Conservation (phyloP, 106 monocot genomes). For the Iris macrosiphon region DNA sequence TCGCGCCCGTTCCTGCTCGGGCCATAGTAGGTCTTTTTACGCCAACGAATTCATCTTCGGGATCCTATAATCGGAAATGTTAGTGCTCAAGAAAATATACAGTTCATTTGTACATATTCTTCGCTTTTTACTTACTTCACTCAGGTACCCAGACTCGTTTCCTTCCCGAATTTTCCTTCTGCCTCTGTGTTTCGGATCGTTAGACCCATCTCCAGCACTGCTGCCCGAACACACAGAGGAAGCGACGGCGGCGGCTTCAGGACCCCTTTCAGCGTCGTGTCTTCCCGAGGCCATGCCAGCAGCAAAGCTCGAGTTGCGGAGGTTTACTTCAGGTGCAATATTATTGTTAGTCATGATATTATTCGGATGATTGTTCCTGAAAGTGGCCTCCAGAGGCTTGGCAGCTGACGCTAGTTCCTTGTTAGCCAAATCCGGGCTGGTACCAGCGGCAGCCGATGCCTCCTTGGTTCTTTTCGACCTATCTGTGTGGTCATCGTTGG, state of each 20-base stretch:
- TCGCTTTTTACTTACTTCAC: slow-evolving; percentile 42
- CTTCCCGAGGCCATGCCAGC: slow-evolving; percentile 6
- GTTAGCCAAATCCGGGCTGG: slow-evolving; percentile 8
- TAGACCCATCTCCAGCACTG: slow-evolving; percentile 22
- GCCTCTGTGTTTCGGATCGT: slow-evolving; percentile 25
- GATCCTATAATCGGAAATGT: slow-evolving; percentile 29
- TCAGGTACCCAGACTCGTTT: slow-evolving; percentile 56
- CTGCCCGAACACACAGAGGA: slow-evolving; percentile 50
- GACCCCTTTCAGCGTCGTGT: slow-evolving; percentile 25
- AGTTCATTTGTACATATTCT: background rate
- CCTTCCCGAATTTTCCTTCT: slow-evolving; percentile 56
- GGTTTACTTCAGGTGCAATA: background rate
- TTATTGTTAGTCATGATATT: background rate
- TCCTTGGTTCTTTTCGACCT: slow-evolving; percentile 32
- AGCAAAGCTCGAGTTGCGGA: slow-evolving; percentile 7
- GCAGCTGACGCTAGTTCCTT: slow-evolving; percentile 1
- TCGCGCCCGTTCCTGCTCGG: slow-evolving; percentile 14
- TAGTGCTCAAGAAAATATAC: background rate
- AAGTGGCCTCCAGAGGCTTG: slow-evolving; percentile 5
- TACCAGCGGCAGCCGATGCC: slow-evolving; percentile 27
- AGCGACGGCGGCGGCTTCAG: slow-evolving; percentile 45
- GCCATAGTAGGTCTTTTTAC: slow-evolving; percentile 31
- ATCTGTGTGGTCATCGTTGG: slow-evolving; percentile 34
- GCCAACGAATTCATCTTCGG: slow-evolving; percentile 53
- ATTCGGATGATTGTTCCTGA: slow-evolving; percentile 3